Base-by-base conservation (phyloP, 2,329 filamentous ascomycete genomes). In the Aspergillus calidoustus region DNA sequence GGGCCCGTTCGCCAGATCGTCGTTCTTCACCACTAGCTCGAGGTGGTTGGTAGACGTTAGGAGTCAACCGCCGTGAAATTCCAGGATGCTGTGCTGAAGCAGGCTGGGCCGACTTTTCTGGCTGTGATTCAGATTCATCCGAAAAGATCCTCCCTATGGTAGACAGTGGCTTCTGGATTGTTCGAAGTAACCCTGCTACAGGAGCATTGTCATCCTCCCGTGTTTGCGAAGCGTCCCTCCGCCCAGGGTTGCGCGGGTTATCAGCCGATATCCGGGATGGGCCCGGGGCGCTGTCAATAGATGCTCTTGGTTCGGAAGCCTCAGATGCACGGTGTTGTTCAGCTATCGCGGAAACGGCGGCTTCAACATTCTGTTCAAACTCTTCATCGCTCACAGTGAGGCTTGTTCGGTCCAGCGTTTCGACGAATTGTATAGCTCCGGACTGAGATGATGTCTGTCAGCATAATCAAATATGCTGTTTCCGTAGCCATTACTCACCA, bases 91-190 rank as follows among this genome's bases (percentile, higher is more conserved):
- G 81, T 41, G 81, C 82, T n/a, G 77, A 64, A 3, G 76, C 76
- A 62, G 67, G 72, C 31, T 71, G 74, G 30, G 63, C 64, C 8
- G 69, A 68, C 55, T 72, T 71, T 57, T 78, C 77, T 66, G 75
- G 71, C 64, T 76, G 64, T 9, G 73, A 68, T 4, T 79, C 79
- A 34, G 74, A 67, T 22, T 89, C 88, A 65, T 91, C 95, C 0
- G 92, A 92, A 77, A 99, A 98, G 64, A 99, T 98, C 56, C 94
- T 87, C 3, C 95, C 95, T 63, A 99, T 97, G 0, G 92, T 96
- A 59, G 89, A 92, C 13, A 99, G 82, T 0, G 95, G 95, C 61
- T 87, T 91, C 76, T 98, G 94, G 59, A 99, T 97, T 0, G 93
- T 94, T 51, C 93, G 88, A 3, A 99, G 82, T 15, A 99, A 81